A percentile compares a stretch with the other conserved stretches of the same genome.
These are phyloP conservation scores for Fagopyrum tataricum DNA, from an alignment of 148 eudicot species.

Conservation along the genomic window DNA sequence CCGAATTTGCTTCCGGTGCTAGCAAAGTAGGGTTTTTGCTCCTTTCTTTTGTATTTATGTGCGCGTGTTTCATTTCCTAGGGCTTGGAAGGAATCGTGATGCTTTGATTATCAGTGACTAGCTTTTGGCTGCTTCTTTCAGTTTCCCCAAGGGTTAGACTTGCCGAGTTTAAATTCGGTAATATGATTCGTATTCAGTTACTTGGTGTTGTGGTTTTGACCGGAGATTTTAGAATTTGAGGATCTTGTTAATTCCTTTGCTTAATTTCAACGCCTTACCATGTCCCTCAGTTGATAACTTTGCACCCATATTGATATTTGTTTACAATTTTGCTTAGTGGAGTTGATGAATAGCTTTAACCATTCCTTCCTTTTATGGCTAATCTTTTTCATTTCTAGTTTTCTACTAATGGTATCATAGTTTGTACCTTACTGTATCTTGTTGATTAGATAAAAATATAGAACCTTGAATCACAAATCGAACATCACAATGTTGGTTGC, in stretches of 20 bases:
- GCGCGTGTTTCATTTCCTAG: not conserved
- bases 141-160: not conserved
- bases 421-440: not conserved
- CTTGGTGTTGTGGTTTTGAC: not conserved
- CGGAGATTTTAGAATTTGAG: not conserved
- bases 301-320: not conserved
- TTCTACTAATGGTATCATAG: not conserved
- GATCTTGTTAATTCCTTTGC: not conserved
- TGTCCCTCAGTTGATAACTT: not conserved
- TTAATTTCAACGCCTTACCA: not conserved
- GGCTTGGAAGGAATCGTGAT: not conserved
- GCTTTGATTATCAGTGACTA: not conserved
- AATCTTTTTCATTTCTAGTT: not conserved
- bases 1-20: not conserved
- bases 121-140: not conserved
- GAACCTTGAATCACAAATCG: not conserved
- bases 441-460: not conserved
- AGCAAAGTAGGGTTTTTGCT: constrained; percentile 25
- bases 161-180: not conserved
- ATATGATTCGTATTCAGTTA: not conserved
- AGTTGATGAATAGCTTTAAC: not conserved
- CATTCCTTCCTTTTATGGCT: not conserved
- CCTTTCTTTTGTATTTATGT: not conserved
- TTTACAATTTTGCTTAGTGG: not conserved
- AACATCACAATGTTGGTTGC: not conserved